Evolutionary conservation across 768 basidiomycete species (phyloP), one percentile per base, ranked within the genome.

Genomic region (Sistotremastrum suecicum): DNA sequence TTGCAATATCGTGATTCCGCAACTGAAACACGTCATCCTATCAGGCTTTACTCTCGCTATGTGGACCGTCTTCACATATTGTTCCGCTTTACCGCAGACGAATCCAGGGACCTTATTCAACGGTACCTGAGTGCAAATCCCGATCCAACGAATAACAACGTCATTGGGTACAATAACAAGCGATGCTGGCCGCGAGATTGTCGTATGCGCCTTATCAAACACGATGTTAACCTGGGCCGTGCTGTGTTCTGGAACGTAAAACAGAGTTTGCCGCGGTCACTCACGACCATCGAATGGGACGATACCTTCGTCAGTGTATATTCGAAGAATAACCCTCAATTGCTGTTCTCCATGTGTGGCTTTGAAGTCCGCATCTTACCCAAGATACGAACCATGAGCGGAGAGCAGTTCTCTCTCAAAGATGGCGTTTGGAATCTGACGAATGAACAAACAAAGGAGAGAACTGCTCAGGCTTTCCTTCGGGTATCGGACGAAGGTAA

Each of bases 161-260:
- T 98, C 51, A 94, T 97, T 51, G 95, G 94, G 1, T 99, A 97
- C 65, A 97, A 97, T 68, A 98, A 97, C 71, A 95, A 94, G 64
- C 82, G 90, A 42, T 98, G 95, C 66, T 99, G 95, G 95, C 95
- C 95, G 35, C 76, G 92, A 53, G 95, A 99, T 64, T 99, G 95
- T 62, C 83, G 95, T 48, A 99, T 99, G 95, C 73, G 95, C 34
- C 72, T 99, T 47, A 94, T 95, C 71, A 99, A 99, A 65, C 95
- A 99, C 63, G 95, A 99, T 59, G 95, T 98, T 64, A 98, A 99
- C 63, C 71, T 99, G 39, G 95, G 94, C 20, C 77, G 95, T 50
- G 95, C 95, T 2, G 95, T 97, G 6, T 98, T 95, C 66, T 99
- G 94, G 95, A 98, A 99, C 58, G 88, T 98, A 62, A 95, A 97